Evolutionary conservation across 768 basidiomycete genomes (phyloP).

Genomic region (Suillus bovinus): DNA sequence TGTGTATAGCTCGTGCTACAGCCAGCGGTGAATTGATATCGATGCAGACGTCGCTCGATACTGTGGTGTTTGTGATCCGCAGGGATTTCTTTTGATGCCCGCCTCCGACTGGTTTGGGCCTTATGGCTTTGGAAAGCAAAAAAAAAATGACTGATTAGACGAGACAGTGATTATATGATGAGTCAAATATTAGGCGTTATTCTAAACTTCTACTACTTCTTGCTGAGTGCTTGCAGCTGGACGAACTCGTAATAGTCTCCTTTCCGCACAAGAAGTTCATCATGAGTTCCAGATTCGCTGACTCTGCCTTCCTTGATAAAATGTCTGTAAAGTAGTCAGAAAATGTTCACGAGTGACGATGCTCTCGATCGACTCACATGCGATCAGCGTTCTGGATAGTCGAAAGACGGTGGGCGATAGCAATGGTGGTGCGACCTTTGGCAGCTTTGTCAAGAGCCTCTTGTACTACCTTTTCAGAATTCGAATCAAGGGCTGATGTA

Average conservation of each 20-base stretch:
- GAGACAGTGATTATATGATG: not conserved
- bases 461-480: constrained; percentile 93
- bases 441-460: constrained; percentile 91
- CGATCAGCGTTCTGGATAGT: constrained; percentile 91
- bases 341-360: not conserved
- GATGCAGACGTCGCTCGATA: too few relatives aligned
- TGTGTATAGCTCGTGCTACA: too few relatives aligned
- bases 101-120: not conserved
- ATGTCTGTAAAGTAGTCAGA: constrained; percentile 51
- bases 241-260: constrained; percentile 86
- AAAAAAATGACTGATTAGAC: not conserved
- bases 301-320: constrained; percentile 88
- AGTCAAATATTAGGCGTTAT: not conserved
- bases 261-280: constrained; percentile 63
- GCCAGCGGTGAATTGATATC: too few relatives aligned
- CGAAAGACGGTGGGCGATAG: constrained; percentile 94
- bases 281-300: constrained; percentile 85
- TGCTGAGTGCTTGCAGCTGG: constrained; percentile 76
- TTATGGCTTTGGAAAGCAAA: not conserved
- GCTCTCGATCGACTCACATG: constrained; percentile 56
- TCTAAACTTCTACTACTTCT: constrained; percentile 15
- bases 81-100: too few relatives aligned
- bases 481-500: constrained; percentile 88
- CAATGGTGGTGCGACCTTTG: constrained; percentile 89
- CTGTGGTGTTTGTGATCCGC: too few relatives aligned